These are phyloP conservation scores for Ceratocystis variospora DNA, from an alignment of 2,329 filamentous ascomycete species.

Conservation along the genomic window DNA sequence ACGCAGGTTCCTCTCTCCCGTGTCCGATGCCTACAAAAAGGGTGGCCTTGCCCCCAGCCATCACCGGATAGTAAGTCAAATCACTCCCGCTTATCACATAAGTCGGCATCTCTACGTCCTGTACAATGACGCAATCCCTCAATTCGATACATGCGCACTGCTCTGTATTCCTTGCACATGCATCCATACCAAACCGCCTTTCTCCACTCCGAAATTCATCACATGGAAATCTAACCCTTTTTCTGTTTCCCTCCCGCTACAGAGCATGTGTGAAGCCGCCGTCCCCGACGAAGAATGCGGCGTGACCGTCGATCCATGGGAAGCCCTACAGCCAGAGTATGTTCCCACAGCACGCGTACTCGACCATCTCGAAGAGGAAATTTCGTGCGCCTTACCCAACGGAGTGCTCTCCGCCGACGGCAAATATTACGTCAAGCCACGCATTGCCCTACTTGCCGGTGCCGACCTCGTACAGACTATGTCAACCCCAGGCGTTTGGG, in stretches of 20 bases:
- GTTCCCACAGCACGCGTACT: slow-evolving; percentile 79
- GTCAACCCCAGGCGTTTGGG: slow-evolving; percentile 66
- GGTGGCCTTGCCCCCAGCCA: slow-evolving; percentile 28
- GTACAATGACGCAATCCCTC: slow-evolving; percentile 12
- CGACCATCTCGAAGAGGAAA: slow-evolving; percentile 82
- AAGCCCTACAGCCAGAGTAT: slow-evolving; percentile 68
- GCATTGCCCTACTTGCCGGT: slow-evolving; percentile 70
- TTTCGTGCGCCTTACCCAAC: slow-evolving; percentile 61
- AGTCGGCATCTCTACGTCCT: background rate
- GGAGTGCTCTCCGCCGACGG: slow-evolving; percentile 60
- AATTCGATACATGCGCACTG: background rate
- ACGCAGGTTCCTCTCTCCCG: slow-evolving; percentile 28
- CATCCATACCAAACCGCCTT: background rate
- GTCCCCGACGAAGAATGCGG: slow-evolving; percentile 56
- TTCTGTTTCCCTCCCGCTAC: background rate
- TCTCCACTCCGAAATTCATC: background rate
- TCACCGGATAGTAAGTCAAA: slow-evolving; percentile 25
- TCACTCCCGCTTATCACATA: background rate
- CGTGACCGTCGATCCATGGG: slow-evolving; percentile 81
- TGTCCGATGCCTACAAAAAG: slow-evolving; percentile 29
- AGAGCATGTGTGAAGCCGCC: slow-evolving; percentile 70
- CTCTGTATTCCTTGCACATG: slow-evolving; percentile 4
- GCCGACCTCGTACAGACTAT: slow-evolving; percentile 63
- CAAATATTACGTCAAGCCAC: slow-evolving; percentile 44
- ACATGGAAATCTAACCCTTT: background rate